Conservation (phyloP, 2,329 filamentous ascomycete species). For the Monilinia laxa region DNA sequence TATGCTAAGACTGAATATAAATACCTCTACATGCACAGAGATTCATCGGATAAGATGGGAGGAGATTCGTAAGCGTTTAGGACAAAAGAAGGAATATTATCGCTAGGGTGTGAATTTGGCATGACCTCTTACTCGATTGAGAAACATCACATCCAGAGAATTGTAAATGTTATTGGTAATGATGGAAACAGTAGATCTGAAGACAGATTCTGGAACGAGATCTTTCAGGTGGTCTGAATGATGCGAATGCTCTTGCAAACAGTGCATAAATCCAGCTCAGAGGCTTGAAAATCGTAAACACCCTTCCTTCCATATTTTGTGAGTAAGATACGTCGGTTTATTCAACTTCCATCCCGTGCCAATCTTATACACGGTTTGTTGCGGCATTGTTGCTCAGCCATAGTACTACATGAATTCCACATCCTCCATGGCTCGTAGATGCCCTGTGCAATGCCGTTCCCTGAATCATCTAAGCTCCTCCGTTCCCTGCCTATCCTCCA, state of each 20-base stretch:
- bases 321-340: no score
- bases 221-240: background rate
- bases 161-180: background rate
- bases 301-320: background rate
- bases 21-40: background rate
- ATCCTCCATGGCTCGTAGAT: background rate
- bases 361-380: background rate
- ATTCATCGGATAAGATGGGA: no score
- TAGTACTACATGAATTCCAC: background rate
- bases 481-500: slow-evolving; percentile 18
- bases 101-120: background rate
- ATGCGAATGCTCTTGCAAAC: background rate
- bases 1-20: slow-evolving; percentile 1
- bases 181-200: background rate
- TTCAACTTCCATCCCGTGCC: background rate
- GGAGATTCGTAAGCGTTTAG: background rate
- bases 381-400: background rate
- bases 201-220: background rate
- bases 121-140: background rate
- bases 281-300: background rate
- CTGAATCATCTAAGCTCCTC: slow-evolving; percentile 1
- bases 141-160: background rate
- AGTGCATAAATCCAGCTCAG: background rate
- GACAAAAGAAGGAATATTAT: background rate
- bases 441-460: background rate